Evolutionary conservation across 2,329 filamentous ascomycete species (phyloP), one percentile per base, ranked within the genome.

Genomic region (Botrytis deweyae): DNA sequence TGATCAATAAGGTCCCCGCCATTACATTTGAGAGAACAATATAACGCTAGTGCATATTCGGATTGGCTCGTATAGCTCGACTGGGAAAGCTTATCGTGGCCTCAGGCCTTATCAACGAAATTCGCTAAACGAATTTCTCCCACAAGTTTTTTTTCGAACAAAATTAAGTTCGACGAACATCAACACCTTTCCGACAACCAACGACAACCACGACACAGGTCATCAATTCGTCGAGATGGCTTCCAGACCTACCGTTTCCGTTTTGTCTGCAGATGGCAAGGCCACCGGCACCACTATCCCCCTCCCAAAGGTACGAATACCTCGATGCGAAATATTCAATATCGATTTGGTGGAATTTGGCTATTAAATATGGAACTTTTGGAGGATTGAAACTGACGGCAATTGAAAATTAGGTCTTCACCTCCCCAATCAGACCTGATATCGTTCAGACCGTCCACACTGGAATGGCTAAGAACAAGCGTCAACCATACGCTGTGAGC

Each of bases 401-500:
- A 65, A 70, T 71, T 71, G 63, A 65, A 78, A 58, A 58, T 18
- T 76, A 81, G 87, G 95, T 99, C 88, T 99, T 99, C 93, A 91
- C 90, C 86, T 90, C 93, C 82, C 96, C 96, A 82, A 98, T 99
- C 90, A 95, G 96, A 86, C 93, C 95, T 83, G 96, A 99, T 88
- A 97, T 99, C 85, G 96, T 99, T 85, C 95, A 98, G 85, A 86
- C 86, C 80, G 91, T 98, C 83, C 96, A 99, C 92, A 97, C 94
- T 83, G 96, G 96, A 84, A 97, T 99, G 90, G 95, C 95, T 85
- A 99, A 99, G 94, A 99, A 99, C 92, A 98, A 97, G 92, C 93
- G 96, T 86, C 96, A 99, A 88, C 95, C 96, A 82, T 99, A 99
- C 87, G 91, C 96, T 83, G 96, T 99, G 90, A 97, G 94, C 92